Evolutionary conservation across 805 yeast genomes (phyloP).

Genomic region (Tetrapisispora iriomotensis): DNA sequence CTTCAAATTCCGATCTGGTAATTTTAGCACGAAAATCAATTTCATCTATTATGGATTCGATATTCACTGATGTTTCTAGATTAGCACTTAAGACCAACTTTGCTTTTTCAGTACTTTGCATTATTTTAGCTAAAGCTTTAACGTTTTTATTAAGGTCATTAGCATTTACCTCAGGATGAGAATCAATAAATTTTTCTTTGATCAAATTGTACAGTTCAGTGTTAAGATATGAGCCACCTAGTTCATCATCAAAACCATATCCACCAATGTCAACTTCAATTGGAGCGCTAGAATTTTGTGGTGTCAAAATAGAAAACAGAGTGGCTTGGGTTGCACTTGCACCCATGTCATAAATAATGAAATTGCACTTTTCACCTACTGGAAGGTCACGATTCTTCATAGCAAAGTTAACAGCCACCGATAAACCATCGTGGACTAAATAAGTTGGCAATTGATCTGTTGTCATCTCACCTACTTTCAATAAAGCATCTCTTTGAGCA

Average conservation of each 20-base stretch:
- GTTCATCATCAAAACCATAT: conserved; percentile 51
- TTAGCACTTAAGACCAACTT: conserved; percentile 84
- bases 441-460: conserved; percentile 54
- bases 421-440: conserved; percentile 83
- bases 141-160: conserved; percentile 37
- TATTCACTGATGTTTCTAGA: conserved; percentile 59
- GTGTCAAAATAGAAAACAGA: conserved; percentile 49
- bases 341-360: conserved; percentile 81
- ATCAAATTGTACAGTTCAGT: conserved; percentile 51
- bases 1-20: conserved; percentile 79
- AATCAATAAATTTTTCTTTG: conserved; percentile 44
- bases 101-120: conserved; percentile 82
- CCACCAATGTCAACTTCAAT: conserved; percentile 56
- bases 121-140: conserved; percentile 55
- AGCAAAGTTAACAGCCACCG: conserved; percentile 78
- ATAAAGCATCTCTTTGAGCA: conserved; percentile 57
- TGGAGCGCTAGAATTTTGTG: conserved; percentile 33
- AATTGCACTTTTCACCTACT: conserved; percentile 37
- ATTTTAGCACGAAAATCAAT: conserved; percentile 58
- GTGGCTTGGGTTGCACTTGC: conserved; percentile 88
- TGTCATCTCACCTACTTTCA: conserved; percentile 51
- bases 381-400: conserved; percentile 20
- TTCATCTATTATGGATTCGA: conserved; percentile 68
- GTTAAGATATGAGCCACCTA: conserved; percentile 76
- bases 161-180: conserved; percentile 32